phyloP scores from a whole-genome alignment of 768 basidiomycete genomes.

The Dendrothele bispora region DNA sequence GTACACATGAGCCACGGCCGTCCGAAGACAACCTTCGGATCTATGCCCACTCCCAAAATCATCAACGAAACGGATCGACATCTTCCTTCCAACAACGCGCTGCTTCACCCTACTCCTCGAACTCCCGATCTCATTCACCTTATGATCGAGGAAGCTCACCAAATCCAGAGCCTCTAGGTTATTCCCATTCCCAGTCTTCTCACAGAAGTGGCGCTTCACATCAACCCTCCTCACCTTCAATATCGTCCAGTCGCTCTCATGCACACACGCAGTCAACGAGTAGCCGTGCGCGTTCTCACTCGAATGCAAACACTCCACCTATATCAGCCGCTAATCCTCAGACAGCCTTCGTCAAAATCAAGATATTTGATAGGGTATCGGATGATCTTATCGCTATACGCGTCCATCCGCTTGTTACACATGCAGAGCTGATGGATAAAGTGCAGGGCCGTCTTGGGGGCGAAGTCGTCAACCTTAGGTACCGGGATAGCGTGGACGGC shows the following conservation, averaged over 20 bases:
- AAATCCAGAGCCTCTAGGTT: slow-evolving; percentile 10
- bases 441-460: slow-evolving; percentile 83
- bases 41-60: slow-evolving; percentile 45
- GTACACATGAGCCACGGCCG: slow-evolving; percentile 30
- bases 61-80: slow-evolving; percentile 51
- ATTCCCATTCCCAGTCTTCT: not conserved
- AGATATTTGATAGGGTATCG: slow-evolving; percentile 90
- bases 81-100: slow-evolving; percentile 43
- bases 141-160: slow-evolving; percentile 38
- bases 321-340: slow-evolving; percentile 79
- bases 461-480: slow-evolving; percentile 67
- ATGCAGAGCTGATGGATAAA: slow-evolving; percentile 87
- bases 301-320: slow-evolving; percentile 63
- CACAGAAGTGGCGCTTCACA: slow-evolving; percentile 15
- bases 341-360: slow-evolving; percentile 95
- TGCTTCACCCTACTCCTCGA: slow-evolving; percentile 33
- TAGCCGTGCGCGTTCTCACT: slow-evolving; percentile 57
- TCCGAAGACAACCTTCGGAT: slow-evolving; percentile 42
- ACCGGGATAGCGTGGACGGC: slow-evolving; percentile 71
- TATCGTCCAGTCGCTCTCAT: slow-evolving; percentile 52
- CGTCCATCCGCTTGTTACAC: slow-evolving; percentile 89
- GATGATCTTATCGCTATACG: slow-evolving; percentile 97
- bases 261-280: slow-evolving; percentile 45
- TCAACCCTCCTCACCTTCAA: slow-evolving; percentile 39
- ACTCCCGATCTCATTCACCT: slow-evolving; percentile 37